Evolutionary conservation across 1,284 basidiomycete genomes (phyloP).

Genomic region (Pseudozyma thailandica): DNA sequence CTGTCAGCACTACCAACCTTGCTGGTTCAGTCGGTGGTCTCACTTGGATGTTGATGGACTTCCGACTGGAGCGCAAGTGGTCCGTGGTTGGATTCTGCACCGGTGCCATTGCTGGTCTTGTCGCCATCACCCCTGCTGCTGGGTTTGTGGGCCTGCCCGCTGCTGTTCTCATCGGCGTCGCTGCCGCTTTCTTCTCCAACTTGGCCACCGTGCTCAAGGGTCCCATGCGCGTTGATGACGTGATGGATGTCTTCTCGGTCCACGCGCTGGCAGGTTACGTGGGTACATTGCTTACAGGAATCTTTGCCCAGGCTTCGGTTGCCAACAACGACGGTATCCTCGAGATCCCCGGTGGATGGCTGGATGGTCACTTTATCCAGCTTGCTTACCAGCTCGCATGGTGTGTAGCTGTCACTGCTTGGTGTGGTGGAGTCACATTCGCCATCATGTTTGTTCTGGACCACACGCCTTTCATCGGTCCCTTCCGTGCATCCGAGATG

Average conservation of each 20-base stretch:
- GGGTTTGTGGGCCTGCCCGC: slow-evolving; percentile 75
- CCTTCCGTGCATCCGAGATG: slow-evolving; percentile 78
- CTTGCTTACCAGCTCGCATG: slow-evolving; percentile 87
- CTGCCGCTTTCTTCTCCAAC: slow-evolving; percentile 82
- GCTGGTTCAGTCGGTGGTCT: slow-evolving; percentile 79
- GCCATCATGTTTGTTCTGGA: slow-evolving; percentile 76
- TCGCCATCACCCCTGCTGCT: slow-evolving; percentile 69
- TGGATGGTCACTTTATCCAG: slow-evolving; percentile 77
- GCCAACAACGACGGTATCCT: slow-evolving; percentile 76
- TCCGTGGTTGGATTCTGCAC: slow-evolving; percentile 69
- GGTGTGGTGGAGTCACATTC: slow-evolving; percentile 72
- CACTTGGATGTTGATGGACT: slow-evolving; percentile 90
- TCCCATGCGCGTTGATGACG: slow-evolving; percentile 76
- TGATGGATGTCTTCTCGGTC: slow-evolving; percentile 71
- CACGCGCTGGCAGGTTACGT: slow-evolving; percentile 63
- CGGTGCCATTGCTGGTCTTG: slow-evolving; percentile 70
- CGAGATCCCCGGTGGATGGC: slow-evolving; percentile 77
- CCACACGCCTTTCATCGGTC: slow-evolving; percentile 77
- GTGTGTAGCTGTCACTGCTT: slow-evolving; percentile 75
- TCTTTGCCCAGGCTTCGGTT: slow-evolving; percentile 84
- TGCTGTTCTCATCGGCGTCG: slow-evolving; percentile 78
- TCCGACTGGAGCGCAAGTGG: slow-evolving; percentile 84
- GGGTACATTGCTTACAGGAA: slow-evolving; percentile 66
- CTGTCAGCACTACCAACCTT: slow-evolving; percentile 86
- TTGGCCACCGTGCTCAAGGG: slow-evolving; percentile 83